A percentile compares a stretch with the other conserved stretches of the same genome.
Conservation (phyloP, 2,329 filamentous ascomycete species). For the Phoma sp. region DNA sequence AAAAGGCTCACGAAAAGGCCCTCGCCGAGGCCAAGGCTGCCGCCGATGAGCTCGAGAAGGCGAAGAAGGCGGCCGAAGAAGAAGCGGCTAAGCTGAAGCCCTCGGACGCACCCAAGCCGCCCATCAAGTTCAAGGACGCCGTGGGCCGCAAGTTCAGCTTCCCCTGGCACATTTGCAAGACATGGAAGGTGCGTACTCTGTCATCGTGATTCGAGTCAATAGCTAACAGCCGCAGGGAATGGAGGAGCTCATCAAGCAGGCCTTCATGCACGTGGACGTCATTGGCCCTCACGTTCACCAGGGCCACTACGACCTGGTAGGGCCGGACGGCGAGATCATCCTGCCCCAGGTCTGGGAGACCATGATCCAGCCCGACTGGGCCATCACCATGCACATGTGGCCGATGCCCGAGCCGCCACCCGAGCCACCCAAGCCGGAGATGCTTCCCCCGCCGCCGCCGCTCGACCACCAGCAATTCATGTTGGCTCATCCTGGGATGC, state of each 20-base stretch:
- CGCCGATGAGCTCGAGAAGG: constrained; percentile 54
- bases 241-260: constrained; percentile 58
- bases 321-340: constrained; percentile 57
- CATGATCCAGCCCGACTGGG: constrained; percentile 56
- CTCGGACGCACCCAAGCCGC: constrained; percentile 57
- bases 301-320: constrained; percentile 56
- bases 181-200: constrained; percentile 54
- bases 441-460: constrained; percentile 19
- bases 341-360: constrained; percentile 58
- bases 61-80: constrained; percentile 56
- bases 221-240: constrained; percentile 61
- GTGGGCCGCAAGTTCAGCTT: constrained; percentile 41
- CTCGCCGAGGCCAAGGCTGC: constrained; percentile 53
- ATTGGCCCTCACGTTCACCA: constrained; percentile 55
- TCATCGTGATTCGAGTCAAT: constrained; percentile 59
- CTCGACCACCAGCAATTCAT: constrained; percentile 14
- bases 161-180: constrained; percentile 36
- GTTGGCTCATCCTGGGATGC: not conserved
- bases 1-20: constrained; percentile 57
- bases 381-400: constrained; percentile 59
- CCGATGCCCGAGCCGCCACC: constrained; percentile 49
- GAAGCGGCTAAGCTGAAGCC: constrained; percentile 51
- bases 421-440: constrained; percentile 18
- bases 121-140: constrained; percentile 43
- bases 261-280: constrained; percentile 55